These are phyloP conservation scores for Zea luxurians DNA, from an alignment of 176 grass and related monocot species.

Conservation along the genomic window DNA sequence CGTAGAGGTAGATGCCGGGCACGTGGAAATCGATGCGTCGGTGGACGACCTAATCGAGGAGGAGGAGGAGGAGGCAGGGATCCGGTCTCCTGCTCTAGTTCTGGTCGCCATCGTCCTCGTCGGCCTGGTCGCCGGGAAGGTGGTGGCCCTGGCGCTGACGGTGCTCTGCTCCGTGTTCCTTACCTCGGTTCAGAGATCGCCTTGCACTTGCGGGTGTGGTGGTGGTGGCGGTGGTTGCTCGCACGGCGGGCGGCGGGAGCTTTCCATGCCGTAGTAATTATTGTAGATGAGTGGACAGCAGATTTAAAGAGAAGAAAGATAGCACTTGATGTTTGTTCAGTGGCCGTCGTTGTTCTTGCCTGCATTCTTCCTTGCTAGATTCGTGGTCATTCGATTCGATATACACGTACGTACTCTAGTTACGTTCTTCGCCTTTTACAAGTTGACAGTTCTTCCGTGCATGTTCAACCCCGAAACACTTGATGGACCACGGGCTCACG, in stretches of 20 bases:
- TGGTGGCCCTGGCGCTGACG: slow-evolving; percentile 54
- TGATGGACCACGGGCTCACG: not conserved
- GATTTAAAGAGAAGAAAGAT: slow-evolving; percentile 6
- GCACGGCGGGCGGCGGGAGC: not conserved
- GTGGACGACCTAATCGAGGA: not conserved
- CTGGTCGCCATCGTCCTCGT: slow-evolving; percentile 46
- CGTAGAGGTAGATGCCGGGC: not conserved
- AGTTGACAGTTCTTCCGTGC: not conserved
- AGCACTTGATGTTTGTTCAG: not conserved
- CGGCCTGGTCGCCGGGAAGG: slow-evolving; percentile 67
- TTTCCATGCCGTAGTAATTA: not conserved
- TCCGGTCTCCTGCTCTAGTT: slow-evolving; percentile 30
- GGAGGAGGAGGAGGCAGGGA: not conserved
- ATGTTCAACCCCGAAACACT: not conserved
- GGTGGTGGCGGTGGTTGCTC: not conserved
- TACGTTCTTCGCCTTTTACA: not conserved
- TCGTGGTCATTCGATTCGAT: not conserved
- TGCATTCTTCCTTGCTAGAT: not conserved
- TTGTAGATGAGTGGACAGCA: slow-evolving; percentile 41
- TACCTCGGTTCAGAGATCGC: slow-evolving; percentile 25
- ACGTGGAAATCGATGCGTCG: not conserved
- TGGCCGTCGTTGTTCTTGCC: not conserved
- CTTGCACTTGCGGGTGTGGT: not conserved
- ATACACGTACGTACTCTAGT: not conserved
- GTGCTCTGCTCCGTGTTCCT: slow-evolving; percentile 47